Percentiles rank a stretch among this genome's conserved stretches.
Conservation (phyloP, 2,329 filamentous ascomycete genomes). For the Alternaria sp. region DNA sequence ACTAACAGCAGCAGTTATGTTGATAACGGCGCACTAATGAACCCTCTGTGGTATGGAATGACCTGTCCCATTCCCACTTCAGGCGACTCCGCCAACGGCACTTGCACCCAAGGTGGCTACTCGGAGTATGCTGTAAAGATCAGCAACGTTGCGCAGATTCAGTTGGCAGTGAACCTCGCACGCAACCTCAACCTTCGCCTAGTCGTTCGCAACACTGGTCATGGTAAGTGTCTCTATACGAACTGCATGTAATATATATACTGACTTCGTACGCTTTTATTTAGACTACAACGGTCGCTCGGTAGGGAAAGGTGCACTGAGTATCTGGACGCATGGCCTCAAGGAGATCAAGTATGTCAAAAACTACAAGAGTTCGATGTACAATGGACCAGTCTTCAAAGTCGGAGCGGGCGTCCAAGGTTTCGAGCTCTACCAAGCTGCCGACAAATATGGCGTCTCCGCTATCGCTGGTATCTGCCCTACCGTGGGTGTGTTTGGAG, state of each 20-base stretch:
- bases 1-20: constrained; percentile 26
- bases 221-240: constrained; percentile 14
- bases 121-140: constrained; percentile 41
- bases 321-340: constrained; percentile 43
- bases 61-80: constrained; percentile 35
- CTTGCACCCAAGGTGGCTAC: constrained; percentile 44
- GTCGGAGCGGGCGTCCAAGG: constrained; percentile 45
- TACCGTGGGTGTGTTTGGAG: constrained; percentile 61
- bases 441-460: constrained; percentile 41
- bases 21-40: constrained; percentile 39
- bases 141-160: constrained; percentile 43
- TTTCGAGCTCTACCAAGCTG: constrained; percentile 41
- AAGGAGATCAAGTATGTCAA: constrained; percentile 42
- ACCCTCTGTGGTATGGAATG: constrained; percentile 41
- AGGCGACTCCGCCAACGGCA: constrained; percentile 28
- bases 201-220: constrained; percentile 44
- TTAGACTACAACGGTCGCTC: constrained; percentile 39
- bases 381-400: constrained; percentile 43
- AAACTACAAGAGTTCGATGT: constrained; percentile 36
- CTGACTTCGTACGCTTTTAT: too few relatives aligned
- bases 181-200: constrained; percentile 43
- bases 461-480: constrained; percentile 50
- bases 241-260: too few relatives aligned
- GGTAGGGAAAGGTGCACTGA: constrained; percentile 38
- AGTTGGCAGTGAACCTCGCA: constrained; percentile 46